These are phyloP conservation scores for Cyphellophora europaea DNA, from an alignment of 2,329 filamentous ascomycete genomes.

Conservation along the genomic window DNA sequence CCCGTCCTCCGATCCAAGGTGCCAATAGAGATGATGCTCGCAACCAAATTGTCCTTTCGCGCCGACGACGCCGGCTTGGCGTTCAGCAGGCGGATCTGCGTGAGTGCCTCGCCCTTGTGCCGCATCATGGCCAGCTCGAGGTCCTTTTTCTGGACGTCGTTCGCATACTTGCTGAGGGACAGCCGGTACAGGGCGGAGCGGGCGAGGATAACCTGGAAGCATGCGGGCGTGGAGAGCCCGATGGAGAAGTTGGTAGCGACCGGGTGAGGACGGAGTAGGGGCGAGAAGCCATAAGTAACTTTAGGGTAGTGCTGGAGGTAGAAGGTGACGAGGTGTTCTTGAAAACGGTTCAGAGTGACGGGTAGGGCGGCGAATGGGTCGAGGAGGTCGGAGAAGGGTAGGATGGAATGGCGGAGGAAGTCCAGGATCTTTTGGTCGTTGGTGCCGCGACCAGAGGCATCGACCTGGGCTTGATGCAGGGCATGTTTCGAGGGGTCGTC, in stretches of 20 bases:
- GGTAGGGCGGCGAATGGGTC: too few species aligned
- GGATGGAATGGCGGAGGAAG: too few species aligned
- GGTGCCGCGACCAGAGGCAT: too few species aligned
- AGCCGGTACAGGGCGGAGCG: conserved; percentile 15
- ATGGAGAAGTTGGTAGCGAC: conserved; percentile 17
- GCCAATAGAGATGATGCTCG: conserved; percentile 14
- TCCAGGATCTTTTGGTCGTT: too few species aligned
- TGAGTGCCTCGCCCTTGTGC: conserved; percentile 13
- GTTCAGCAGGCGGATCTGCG: conserved; percentile 9
- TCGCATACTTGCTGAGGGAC: conserved; percentile 12
- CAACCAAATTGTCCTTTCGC: conserved; percentile 12
- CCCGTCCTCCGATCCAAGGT: conserved; percentile 12
- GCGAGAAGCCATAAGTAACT: conserved; percentile 15
- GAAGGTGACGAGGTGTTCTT: too few species aligned
- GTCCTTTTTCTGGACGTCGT: conserved; percentile 8
- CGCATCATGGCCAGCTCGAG: conserved; percentile 12
- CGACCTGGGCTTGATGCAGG: too few species aligned
- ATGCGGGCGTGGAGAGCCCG: conserved; percentile 13
- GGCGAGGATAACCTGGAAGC: conserved; percentile 14
- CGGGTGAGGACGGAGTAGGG: conserved; percentile 13
- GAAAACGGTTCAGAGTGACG: too few species aligned
- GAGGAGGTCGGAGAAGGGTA: too few species aligned
- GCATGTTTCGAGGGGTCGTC: too few species aligned
- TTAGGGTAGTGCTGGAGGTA: conserved; percentile 15
- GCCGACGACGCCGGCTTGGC: conserved; percentile 4